Percentiles rank a stretch among this genome's conserved stretches.
Evolutionary conservation across 441 rosid species (phyloP).

Genomic region (Populus trichocarpa): DNA sequence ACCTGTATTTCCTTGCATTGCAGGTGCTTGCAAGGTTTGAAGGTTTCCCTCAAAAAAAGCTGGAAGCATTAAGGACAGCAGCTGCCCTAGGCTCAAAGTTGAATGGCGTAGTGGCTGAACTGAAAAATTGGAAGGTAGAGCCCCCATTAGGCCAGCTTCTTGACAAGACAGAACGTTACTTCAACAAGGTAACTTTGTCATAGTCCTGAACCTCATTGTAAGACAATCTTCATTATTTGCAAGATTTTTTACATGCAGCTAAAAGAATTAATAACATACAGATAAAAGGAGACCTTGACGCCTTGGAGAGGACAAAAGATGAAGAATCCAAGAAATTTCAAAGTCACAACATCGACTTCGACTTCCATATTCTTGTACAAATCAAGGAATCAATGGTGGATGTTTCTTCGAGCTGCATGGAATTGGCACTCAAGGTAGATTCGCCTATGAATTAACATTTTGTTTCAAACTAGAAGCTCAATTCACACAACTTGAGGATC

Average conservation of each 20-base stretch:
- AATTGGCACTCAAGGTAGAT: conserved; percentile 72
- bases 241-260: background rate
- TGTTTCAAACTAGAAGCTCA: background rate
- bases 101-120: conserved; percentile 47
- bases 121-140: conserved; percentile 59
- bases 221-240: background rate
- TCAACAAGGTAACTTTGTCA: conserved; percentile 51
- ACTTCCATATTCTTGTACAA: conserved; percentile 64
- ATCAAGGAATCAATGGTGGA: conserved; percentile 93
- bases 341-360: conserved; percentile 69
- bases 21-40: conserved; percentile 83
- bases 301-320: conserved; percentile 78
- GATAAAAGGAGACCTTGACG: conserved; percentile 75
- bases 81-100: conserved; percentile 61
- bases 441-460: background rate
- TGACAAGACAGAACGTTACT: conserved; percentile 72
- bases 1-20: background rate
- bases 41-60: conserved; percentile 76
- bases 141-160: conserved; percentile 61
- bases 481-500: background rate
- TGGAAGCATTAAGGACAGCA: conserved; percentile 73
- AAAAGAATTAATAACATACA: conserved; percentile 15
- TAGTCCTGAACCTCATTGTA: background rate
- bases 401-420: conserved; percentile 90
- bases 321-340: conserved; percentile 79